Evolutionary conservation across 2,329 filamentous ascomycete genomes (phyloP).

Genomic region (Chaetomiaceae sp.): DNA sequence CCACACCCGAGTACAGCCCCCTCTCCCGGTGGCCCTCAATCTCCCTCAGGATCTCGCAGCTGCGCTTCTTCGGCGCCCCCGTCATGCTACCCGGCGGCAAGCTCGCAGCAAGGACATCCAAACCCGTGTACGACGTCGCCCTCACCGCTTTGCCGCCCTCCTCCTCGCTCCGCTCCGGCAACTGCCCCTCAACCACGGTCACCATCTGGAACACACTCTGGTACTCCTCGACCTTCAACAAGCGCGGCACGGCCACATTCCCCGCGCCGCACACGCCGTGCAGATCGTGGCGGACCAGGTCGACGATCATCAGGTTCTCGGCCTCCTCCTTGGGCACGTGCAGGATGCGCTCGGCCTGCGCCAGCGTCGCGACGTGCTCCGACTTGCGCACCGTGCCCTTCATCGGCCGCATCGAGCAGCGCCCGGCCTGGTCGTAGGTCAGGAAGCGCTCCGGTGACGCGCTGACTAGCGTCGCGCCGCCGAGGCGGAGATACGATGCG

Average conservation of each 20-base stretch:
- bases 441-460: conserved; percentile 89
- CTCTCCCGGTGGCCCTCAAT: conserved; percentile 61
- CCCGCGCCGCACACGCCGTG: conserved; percentile 75
- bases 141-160: no score
- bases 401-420: conserved; percentile 82
- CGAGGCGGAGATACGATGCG: conserved; percentile 71
- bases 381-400: conserved; percentile 91
- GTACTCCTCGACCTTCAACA: conserved; percentile 87
- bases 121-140: conserved; percentile 50
- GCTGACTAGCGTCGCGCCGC: conserved; percentile 64
- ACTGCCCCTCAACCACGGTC: conserved; percentile 70
- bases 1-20: conserved; percentile 78
- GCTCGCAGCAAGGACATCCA: conserved; percentile 70
- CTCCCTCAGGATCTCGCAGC: conserved; percentile 70
- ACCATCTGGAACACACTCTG: conserved; percentile 88
- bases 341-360: conserved; percentile 65
- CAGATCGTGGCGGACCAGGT: conserved; percentile 89
- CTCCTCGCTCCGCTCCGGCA: conserved; percentile 31
- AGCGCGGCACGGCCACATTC: conserved; percentile 65
- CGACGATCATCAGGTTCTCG: conserved; percentile 97
- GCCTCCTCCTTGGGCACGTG: conserved; percentile 83
- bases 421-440: conserved; percentile 44
- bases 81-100: conserved; percentile 95
- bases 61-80: conserved; percentile 88
- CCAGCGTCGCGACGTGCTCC: conserved; percentile 56